These are phyloP conservation scores for Nakaseomyces nivariensis DNA, from an alignment of 1,139 yeast species.

Conservation along the genomic window DNA sequence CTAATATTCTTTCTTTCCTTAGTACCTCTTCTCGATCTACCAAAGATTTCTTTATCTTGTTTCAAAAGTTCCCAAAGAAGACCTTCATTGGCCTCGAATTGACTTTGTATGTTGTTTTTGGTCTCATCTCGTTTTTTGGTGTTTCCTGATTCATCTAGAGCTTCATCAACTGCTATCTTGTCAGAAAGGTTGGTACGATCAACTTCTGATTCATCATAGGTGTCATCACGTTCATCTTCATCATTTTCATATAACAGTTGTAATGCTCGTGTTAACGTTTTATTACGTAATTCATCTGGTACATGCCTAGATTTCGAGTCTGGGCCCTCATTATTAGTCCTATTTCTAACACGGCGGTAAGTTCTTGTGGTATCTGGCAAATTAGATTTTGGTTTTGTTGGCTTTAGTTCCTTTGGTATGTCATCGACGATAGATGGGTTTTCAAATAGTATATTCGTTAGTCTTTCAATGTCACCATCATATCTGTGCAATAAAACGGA, in stretches of 20 bases:
- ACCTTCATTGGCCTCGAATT: slow-evolving; percentile 37
- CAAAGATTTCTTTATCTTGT: slow-evolving; percentile 43
- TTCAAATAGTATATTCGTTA: slow-evolving; percentile 54
- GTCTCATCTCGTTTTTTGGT: slow-evolving; percentile 7
- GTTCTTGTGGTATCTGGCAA: background rate
- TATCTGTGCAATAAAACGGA: slow-evolving; percentile 38
- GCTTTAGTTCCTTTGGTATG: slow-evolving; percentile 11
- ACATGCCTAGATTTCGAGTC: slow-evolving; percentile 25
- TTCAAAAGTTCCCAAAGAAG: slow-evolving; percentile 50
- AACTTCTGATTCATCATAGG: slow-evolving; percentile 65
- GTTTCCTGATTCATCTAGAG: slow-evolving; percentile 8
- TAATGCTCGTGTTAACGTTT: slow-evolving; percentile 55
- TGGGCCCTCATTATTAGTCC: slow-evolving; percentile 11
- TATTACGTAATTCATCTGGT: slow-evolving; percentile 41
- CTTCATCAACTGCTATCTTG: slow-evolving; percentile 7
- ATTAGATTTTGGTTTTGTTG: background rate
- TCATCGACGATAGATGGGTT: slow-evolving; percentile 25
- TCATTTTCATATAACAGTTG: slow-evolving; percentile 58
- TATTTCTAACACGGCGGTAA: slow-evolving; percentile 2
- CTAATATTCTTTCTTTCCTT: slow-evolving; percentile 44
- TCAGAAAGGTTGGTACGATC: slow-evolving; percentile 10
- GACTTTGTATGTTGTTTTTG: slow-evolving; percentile 14
- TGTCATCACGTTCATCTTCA: slow-evolving; percentile 60
- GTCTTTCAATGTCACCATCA: slow-evolving; percentile 45
- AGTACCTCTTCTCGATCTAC: slow-evolving; percentile 42